Base-by-base conservation (phyloP, 2,329 filamentous ascomycete genomes). In the Mycogone perniciosa region DNA sequence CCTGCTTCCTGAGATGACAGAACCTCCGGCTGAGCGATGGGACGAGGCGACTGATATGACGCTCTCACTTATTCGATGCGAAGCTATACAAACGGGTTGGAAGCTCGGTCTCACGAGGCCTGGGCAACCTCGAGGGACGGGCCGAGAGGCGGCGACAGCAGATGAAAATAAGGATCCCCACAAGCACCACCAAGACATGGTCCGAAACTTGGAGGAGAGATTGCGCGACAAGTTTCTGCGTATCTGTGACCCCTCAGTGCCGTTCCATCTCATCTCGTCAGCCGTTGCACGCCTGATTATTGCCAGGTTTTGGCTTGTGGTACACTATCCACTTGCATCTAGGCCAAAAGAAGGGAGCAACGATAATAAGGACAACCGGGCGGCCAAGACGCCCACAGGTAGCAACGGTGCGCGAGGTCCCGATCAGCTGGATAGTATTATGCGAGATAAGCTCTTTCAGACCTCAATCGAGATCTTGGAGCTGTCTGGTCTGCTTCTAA, bases 391-490 rank as follows among this genome's bases (percentile, higher is more conserved):
- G 20, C 20, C 20, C 20, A 20, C 20, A 20, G 3, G 20, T 20
- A 20, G 20, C 20, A 20, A 20, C 20, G 20, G 20, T 20, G 20
- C 20, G 20, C 20, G 20, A 20, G 20, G 20, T 20, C 20, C 20
- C 20, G 20, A 20, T 20, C 20, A 35, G 33, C 33, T 35, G 7
- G 33, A 35, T 11, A 7, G 7, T 2, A 11, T 2, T 11, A 35
- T 35, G 33, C 33, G 33, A 35, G 33, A 35, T 35, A 7, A 11
- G 11, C 33, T 35, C 13, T 41, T 41, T 20, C 7, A 11, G 7
- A 48, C 5, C 27, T 81, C 79, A 4, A 70, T 85, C 7, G 81
- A 85, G 58, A 78, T 84, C 31, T 72, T 84, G 44, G 81, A 85
- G 60, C 84, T 84, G 60, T 73, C 75, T 4, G 67, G 76, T 20